Evolutionary conservation across 2,329 filamentous ascomycete species (phyloP).

Genomic region (Alternaria angustiovoidea): DNA sequence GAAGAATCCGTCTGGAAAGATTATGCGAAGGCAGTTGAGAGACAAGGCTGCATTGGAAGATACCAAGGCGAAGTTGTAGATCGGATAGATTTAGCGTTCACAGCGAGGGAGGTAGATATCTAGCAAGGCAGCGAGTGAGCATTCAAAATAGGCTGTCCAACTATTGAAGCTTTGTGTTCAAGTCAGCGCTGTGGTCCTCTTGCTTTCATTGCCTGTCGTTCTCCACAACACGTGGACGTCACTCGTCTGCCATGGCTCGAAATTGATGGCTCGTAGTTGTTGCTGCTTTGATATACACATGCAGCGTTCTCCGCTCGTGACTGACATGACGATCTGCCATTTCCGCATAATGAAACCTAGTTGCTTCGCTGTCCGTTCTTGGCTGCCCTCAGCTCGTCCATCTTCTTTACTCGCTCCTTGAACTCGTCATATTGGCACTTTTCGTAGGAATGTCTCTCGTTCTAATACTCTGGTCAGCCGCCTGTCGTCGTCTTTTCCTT

Average conservation of each 20-base stretch:
- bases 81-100: background rate
- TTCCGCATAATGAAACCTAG: slow-evolving; percentile 51
- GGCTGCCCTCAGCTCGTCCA: slow-evolving; percentile 90
- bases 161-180: background rate
- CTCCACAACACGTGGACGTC: background rate
- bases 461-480: slow-evolving; percentile 61
- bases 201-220: background rate
- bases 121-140: background rate
- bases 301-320: slow-evolving; percentile 25
- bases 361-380: slow-evolving; percentile 89
- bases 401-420: slow-evolving; percentile 97
- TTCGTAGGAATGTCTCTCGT: slow-evolving; percentile 97
- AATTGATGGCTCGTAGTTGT: slow-evolving; percentile 7
- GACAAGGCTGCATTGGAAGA: slow-evolving; percentile 59
- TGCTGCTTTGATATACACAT: slow-evolving; percentile 47
- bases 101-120: background rate
- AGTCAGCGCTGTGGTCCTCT: background rate
- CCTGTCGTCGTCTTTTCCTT: background rate
- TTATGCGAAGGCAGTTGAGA: slow-evolving; percentile 67
- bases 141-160: background rate
- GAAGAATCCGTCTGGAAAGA: slow-evolving; percentile 77
- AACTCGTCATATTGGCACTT: slow-evolving; percentile 99
- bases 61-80: slow-evolving; percentile 43
- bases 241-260: background rate
- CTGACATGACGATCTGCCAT: slow-evolving; percentile 6